A percentile compares a stretch with the other conserved stretches of the same genome.
phyloP scores from a whole-genome alignment of 2,329 filamentous ascomycete species.

The Penicillium polonicum region DNA sequence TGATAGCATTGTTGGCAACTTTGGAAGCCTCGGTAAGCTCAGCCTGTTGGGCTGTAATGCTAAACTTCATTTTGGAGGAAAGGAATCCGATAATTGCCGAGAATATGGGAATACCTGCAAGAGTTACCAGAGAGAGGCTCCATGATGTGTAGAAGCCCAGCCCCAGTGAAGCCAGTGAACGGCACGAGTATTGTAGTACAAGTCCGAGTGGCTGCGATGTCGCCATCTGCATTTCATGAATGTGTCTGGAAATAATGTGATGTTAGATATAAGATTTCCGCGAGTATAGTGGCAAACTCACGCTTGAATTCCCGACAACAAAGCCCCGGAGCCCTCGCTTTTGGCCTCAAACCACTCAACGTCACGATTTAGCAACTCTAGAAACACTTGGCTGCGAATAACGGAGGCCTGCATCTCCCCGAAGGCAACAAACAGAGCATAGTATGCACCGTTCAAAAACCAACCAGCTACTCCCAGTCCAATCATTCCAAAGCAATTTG shows the following conservation, averaged over 20 bases:
- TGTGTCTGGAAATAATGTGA: conserved; percentile 58
- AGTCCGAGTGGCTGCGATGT: conserved; percentile 78
- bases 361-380: conserved; percentile 67
- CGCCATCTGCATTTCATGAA: conserved; percentile 75
- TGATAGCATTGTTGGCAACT: conserved; percentile 65
- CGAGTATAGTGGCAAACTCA: conserved; percentile 46
- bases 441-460: conserved; percentile 65
- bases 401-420: conserved; percentile 75
- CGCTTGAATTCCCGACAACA: conserved; percentile 72
- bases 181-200: conserved; percentile 62
- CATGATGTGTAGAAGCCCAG: conserved; percentile 79
- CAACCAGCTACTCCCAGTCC: conserved; percentile 65
- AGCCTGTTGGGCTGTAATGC: conserved; percentile 67
- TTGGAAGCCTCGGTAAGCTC: conserved; percentile 71
- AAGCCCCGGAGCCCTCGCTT: conserved; percentile 67
- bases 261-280: background rate
- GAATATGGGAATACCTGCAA: conserved; percentile 70
- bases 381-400: conserved; percentile 65
- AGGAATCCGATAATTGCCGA: conserved; percentile 59
- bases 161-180: conserved; percentile 62
- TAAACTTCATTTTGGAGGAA: conserved; percentile 60
- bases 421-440: conserved; percentile 71
- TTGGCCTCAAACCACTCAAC: conserved; percentile 79
- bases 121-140: conserved; percentile 76
- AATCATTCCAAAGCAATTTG: conserved; percentile 62